phyloP scores from a whole-genome alignment of 2,329 filamentous ascomycete genomes.

The Shiraia sp. region DNA sequence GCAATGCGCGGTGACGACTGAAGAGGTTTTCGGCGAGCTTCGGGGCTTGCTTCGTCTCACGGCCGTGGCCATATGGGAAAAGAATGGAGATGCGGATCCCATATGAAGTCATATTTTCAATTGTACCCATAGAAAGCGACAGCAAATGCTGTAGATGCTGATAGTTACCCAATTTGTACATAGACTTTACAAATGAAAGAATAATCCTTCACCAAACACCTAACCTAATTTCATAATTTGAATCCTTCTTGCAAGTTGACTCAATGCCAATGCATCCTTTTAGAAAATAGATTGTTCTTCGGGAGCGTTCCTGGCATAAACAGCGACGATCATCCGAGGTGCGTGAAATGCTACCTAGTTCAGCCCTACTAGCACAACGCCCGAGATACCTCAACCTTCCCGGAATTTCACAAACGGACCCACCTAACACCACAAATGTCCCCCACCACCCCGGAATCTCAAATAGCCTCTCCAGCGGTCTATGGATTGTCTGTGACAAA shows the following conservation, averaged over 20 bases:
- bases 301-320: too few species aligned
- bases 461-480: constrained; percentile 12
- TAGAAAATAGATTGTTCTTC: too few species aligned
- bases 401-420: background rate
- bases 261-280: too few species aligned
- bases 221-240: too few species aligned
- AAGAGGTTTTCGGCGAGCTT: constrained; percentile 30
- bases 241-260: too few species aligned
- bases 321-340: too few species aligned
- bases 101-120: constrained; percentile 9
- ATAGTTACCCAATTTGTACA: background rate
- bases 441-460: background rate
- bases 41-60: constrained; percentile 29
- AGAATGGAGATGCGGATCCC: constrained; percentile 29
- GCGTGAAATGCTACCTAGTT: constrained; percentile 18
- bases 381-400: too few species aligned
- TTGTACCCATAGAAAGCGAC: constrained; percentile 2
- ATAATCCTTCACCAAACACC: constrained; percentile 5
- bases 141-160: constrained; percentile 1
- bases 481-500: constrained; percentile 33
- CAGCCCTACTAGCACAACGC: constrained; percentile 22
- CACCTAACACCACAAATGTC: constrained; percentile 9
- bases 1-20: constrained; percentile 18
- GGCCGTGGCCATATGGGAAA: constrained; percentile 28
- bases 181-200: background rate